A percentile compares a stretch with the other conserved stretches of the same genome.
phyloP scores from a whole-genome alignment of 1,284 basidiomycete genomes.

The Xanthoconium separans region DNA sequence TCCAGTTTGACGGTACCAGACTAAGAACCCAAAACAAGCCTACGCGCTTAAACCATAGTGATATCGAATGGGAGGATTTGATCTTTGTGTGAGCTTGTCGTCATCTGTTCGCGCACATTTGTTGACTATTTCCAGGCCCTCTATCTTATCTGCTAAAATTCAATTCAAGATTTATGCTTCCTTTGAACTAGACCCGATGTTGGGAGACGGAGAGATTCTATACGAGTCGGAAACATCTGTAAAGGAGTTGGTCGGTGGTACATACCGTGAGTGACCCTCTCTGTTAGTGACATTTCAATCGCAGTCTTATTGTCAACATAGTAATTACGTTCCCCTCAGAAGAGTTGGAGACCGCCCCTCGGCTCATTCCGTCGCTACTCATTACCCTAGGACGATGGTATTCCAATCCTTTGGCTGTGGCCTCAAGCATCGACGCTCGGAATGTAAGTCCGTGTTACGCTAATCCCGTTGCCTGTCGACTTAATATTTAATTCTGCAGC shows the following conservation, averaged over 20 bases:
- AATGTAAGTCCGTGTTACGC: not conserved
- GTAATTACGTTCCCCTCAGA: not conserved
- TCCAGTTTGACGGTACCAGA: not conserved
- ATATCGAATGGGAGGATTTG: not conserved
- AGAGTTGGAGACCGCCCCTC: not conserved
- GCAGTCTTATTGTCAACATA: not conserved
- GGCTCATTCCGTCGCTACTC: not conserved
- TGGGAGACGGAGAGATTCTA: slow-evolving; percentile 7
- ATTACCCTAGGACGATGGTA: not conserved
- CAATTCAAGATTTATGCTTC: slow-evolving; percentile 4
- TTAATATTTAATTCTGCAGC: not conserved
- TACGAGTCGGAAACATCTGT: not conserved
- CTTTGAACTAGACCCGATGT: slow-evolving; percentile 3
- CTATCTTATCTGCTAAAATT: not conserved
- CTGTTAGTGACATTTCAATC: not conserved
- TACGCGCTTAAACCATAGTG: not conserved
- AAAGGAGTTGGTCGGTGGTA: not conserved
- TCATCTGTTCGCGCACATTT: too few species aligned
- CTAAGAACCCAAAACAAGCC: not conserved
- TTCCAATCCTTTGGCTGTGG: not conserved
- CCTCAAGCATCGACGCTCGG: too few species aligned
- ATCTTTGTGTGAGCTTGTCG: not conserved
- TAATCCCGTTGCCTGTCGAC: not conserved
- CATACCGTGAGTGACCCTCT: not conserved
- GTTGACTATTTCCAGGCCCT: not conserved